These are phyloP conservation scores for Mucor plumbeus DNA, from an alignment of 371 early-diverging fungal species.

Conservation along the genomic window DNA sequence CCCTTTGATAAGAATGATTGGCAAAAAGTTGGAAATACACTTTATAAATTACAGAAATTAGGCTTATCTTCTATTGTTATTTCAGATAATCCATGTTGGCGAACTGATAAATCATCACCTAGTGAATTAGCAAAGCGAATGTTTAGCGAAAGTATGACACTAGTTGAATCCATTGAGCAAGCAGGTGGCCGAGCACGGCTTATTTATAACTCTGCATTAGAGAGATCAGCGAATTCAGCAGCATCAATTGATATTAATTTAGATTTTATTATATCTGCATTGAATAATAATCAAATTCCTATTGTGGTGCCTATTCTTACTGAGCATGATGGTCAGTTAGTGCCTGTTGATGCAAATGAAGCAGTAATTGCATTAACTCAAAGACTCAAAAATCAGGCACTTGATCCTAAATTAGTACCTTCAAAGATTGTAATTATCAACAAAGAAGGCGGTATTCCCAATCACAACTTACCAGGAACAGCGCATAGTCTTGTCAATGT, in stretches of 20 bases:
- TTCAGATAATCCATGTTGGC: slow-evolving; percentile 62
- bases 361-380: slow-evolving; percentile 39
- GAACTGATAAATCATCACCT: slow-evolving; percentile 28
- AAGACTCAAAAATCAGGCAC: slow-evolving; percentile 17
- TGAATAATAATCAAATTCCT: slow-evolving; percentile 50
- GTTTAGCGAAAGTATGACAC: slow-evolving; percentile 61
- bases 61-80: slow-evolving; percentile 77
- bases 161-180: slow-evolving; percentile 76
- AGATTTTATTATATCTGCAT: slow-evolving; percentile 47
- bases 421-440: slow-evolving; percentile 54
- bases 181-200: slow-evolving; percentile 81
- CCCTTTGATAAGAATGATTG: slow-evolving; percentile 60
- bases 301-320: slow-evolving; percentile 48
- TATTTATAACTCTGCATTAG: slow-evolving; percentile 46
- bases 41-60: slow-evolving; percentile 72
- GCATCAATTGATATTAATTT: slow-evolving; percentile 30
- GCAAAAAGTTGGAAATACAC: slow-evolving; percentile 58
- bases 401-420: slow-evolving; percentile 32
- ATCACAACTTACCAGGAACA: slow-evolving; percentile 51
- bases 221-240: slow-evolving; percentile 16
- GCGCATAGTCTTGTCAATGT: slow-evolving; percentile 57
- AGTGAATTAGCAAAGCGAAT: slow-evolving; percentile 50
- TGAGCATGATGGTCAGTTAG: slow-evolving; percentile 28
- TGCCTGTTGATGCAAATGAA: slow-evolving; percentile 36
- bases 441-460: slow-evolving; percentile 55